These are phyloP conservation scores for Cyberlindnera meyerae DNA, from an alignment of 805 yeast genomes.

Conservation along the genomic window DNA sequence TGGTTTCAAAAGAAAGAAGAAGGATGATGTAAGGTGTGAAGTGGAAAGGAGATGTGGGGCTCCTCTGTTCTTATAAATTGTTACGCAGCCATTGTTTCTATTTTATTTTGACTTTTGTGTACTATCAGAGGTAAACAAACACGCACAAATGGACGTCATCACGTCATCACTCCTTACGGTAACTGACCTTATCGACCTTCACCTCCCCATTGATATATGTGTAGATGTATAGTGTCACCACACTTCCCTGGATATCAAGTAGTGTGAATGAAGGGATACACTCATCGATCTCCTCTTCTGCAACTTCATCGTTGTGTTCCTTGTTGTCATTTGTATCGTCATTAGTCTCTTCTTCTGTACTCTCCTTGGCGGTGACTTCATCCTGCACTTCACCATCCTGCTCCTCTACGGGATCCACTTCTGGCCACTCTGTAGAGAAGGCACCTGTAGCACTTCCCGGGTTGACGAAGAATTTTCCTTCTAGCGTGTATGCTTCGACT, in stretches of 20 bases:
- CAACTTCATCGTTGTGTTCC: conserved; percentile 22
- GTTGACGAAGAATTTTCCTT: conserved; percentile 88
- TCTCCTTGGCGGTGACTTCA: conserved; percentile 13
- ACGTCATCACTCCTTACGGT: conserved; percentile 40
- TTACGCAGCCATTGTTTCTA: too few relatives aligned
- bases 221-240: conserved; percentile 80
- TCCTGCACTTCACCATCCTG: conserved; percentile 28
- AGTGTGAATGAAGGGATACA: conserved; percentile 80
- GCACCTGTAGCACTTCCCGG: conserved; percentile 99
- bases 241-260: conserved; percentile 74
- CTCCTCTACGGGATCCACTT: conserved; percentile 43
- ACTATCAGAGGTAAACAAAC: too few relatives aligned
- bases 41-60: too few relatives aligned
- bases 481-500: conserved; percentile 89
- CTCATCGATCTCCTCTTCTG: conserved; percentile 22
- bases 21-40: too few relatives aligned
- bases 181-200: conserved; percentile 82
- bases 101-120: too few relatives aligned
- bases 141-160: too few relatives aligned
- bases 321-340: conserved; percentile 31
- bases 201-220: conserved; percentile 77
- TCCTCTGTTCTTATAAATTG: too few relatives aligned
- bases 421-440: conserved; percentile 58
- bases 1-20: too few relatives aligned
- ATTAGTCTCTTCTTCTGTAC: conserved; percentile 24